phyloP scores from a whole-genome alignment of 441 rosid species.

The Biscutella auriculata region DNA sequence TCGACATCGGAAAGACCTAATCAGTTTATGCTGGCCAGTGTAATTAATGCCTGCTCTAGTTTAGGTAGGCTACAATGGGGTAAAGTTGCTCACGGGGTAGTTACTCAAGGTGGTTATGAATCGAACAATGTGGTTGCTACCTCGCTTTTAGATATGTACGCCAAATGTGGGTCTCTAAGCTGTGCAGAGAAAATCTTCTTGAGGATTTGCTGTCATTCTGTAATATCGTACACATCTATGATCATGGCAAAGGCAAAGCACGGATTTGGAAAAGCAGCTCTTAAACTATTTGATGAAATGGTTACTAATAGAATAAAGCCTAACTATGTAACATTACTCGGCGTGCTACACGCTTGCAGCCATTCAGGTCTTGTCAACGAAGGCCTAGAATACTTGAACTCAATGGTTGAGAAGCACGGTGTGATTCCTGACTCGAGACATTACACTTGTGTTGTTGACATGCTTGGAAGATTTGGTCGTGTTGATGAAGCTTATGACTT shows the following conservation, averaged over 20 bases:
- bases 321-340: constrained; percentile 56
- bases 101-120: constrained; percentile 33
- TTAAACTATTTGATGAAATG: constrained; percentile 60
- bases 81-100: constrained; percentile 54
- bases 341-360: constrained; percentile 65
- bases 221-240: constrained; percentile 65
- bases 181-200: constrained; percentile 47
- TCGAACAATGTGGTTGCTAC: constrained; percentile 43
- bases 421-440: constrained; percentile 49
- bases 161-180: constrained; percentile 49
- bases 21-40: constrained; percentile 57
- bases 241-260: constrained; percentile 63
- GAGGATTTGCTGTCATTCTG: constrained; percentile 38
- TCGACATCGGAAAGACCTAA: constrained; percentile 26
- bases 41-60: constrained; percentile 56
- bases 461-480: constrained; percentile 63
- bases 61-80: constrained; percentile 54
- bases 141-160: constrained; percentile 74
- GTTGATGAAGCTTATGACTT: constrained; percentile 55
- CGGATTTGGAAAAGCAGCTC: constrained; percentile 48
- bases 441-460: constrained; percentile 61
- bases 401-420: constrained; percentile 39
- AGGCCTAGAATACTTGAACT: constrained; percentile 41
- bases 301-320: constrained; percentile 42
- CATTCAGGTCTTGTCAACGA: constrained; percentile 63